Evolutionary conservation across 1,284 basidiomycete genomes (phyloP), one percentile per base, ranked within the genome.

Genomic region (Microbotryomycetes sp.): DNA sequence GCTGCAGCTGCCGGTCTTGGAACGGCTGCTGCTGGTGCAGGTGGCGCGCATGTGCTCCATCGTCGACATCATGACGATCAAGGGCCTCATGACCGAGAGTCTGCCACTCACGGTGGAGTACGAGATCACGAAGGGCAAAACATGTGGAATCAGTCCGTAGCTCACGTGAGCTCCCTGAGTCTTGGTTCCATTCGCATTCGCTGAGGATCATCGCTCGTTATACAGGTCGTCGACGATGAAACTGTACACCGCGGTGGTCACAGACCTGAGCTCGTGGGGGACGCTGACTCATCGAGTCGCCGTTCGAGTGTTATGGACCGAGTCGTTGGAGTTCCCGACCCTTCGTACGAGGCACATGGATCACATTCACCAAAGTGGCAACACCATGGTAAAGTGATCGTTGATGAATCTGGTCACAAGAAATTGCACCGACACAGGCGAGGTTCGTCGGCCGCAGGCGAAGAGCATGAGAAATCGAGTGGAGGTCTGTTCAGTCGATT

Each of bases 251-350:
- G 53, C 3, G 26, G 56, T 49, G 26, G 55, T 3, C 56, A 58
- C 22, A 19, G 56, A 1, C 63, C 58, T 12, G 36, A 52, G 19
- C 31, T 62, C 2, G 29, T 48, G n/a, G 36, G 36, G 12, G 12
- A 47, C 56, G 4, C 55, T 49, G 42, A 56, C 12, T 46, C 7
- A 62, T 63, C 42, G 50, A 42, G 64, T 29, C 32, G 64, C 16
- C 64, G 66, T 42, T 46, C 58, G 30, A 19, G 36, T 25, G 47
- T 67, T 53, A 52, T 67, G 45, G 58, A 65, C 19, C 46, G 50
- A 2, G 54, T 59, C 25, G 54, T 49, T 15, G 66, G 66, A 22
- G 56, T 65, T 1, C 54, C 48, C n/a, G n/a, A n/a, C n/a, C n/a
- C n/a, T n/a, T n/a, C n/a, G n/a, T n/a, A n/a, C n/a, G n/a, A n/a